Evolutionary conservation across 2,329 filamentous ascomycete species (phyloP).

Genomic region (Colletotrichum sp.): DNA sequence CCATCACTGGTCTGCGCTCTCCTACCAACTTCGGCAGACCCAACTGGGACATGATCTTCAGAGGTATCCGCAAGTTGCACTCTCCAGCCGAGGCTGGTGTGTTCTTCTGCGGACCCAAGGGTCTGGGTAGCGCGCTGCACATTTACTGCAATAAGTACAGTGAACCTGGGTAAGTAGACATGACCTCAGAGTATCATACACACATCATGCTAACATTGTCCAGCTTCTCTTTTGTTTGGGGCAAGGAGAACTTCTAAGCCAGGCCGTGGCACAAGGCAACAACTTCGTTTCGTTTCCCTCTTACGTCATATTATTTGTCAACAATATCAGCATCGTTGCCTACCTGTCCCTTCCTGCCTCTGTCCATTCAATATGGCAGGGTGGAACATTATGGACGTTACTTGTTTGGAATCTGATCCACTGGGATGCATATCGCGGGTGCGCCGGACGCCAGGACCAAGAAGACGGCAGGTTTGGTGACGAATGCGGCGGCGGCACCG

Average conservation of each 20-base stretch:
- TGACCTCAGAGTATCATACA: background rate
- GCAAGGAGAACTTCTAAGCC: constrained; percentile 70
- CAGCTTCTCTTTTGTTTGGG: constrained; percentile 71
- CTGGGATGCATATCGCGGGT: constrained; percentile 8
- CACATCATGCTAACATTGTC: constrained; percentile 11
- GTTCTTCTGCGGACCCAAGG: constrained; percentile 88
- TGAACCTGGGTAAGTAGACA: constrained; percentile 71
- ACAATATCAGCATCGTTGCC: constrained; percentile 10
- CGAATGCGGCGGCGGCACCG: background rate
- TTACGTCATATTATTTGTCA: constrained; percentile 19
- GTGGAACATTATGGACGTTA: background rate
- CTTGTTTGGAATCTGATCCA: constrained; percentile 5
- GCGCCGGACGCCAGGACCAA: constrained; percentile 14
- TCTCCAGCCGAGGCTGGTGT: constrained; percentile 75
- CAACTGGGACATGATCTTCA: constrained; percentile 92
- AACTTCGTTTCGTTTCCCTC: constrained; percentile 19
- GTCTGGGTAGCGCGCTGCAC: constrained; percentile 76
- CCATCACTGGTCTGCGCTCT: constrained; percentile 81
- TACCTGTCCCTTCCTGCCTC: background rate
- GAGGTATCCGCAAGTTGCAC: constrained; percentile 81
- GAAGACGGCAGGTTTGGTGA: background rate
- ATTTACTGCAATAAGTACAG: constrained; percentile 90
- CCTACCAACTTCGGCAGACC: constrained; percentile 87
- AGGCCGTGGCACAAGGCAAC: background rate
- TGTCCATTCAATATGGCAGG: background rate